phyloP scores from a whole-genome alignment of 1,284 basidiomycete genomes.

The Irpex sp. region DNA sequence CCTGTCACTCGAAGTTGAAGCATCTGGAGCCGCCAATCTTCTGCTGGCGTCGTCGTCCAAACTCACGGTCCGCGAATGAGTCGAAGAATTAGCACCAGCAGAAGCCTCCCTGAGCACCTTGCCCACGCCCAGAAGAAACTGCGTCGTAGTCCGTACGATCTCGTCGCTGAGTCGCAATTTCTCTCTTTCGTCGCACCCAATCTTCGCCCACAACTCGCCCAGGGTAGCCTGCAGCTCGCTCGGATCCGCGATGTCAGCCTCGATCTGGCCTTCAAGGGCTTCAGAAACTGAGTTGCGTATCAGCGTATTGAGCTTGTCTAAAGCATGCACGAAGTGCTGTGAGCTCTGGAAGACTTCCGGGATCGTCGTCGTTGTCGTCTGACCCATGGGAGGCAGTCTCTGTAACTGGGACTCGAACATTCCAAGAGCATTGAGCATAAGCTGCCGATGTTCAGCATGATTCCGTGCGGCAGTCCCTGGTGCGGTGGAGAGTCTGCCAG shows the following conservation, averaged over 20 bases:
- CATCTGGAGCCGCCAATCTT: conserved; percentile 20
- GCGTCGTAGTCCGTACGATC: conserved; percentile 66
- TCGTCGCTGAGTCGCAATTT: conserved; percentile 68
- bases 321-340: conserved; percentile 54
- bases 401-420: conserved; percentile 65
- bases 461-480: conserved; percentile 20
- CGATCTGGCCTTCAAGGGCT: conserved; percentile 66
- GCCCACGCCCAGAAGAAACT: conserved; percentile 66
- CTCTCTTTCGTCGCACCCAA: conserved; percentile 68
- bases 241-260: conserved; percentile 55
- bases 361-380: conserved; percentile 33
- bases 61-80: conserved; percentile 44
- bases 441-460: conserved; percentile 50
- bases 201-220: conserved; percentile 56
- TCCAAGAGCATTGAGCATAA: conserved; percentile 62
- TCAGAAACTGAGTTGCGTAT: conserved; percentile 48
- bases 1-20: conserved; percentile 16
- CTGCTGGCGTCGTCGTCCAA: conserved; percentile 38
- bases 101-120: conserved; percentile 55
- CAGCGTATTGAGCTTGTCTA: conserved; percentile 58
- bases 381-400: conserved; percentile 42
- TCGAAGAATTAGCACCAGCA: conserved; percentile 24
- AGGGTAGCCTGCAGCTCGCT: conserved; percentile 31
- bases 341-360: conserved; percentile 55
- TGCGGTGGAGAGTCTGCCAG: conserved; percentile 9